phyloP scores from a whole-genome alignment of 2,329 filamentous ascomycete species.

The Fusarium anthophilum region DNA sequence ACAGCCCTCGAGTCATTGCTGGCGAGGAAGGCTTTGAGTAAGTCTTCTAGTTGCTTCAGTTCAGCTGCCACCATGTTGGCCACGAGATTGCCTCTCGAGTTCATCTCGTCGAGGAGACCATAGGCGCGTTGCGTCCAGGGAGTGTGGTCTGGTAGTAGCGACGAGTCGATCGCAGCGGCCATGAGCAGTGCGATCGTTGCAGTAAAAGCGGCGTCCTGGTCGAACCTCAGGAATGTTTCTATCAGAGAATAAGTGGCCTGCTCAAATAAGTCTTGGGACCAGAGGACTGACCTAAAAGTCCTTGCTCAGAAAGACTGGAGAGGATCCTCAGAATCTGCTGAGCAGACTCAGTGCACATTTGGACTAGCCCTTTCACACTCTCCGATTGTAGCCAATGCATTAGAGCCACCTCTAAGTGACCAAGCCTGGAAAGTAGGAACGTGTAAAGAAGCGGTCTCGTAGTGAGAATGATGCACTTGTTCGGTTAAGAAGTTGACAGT shows the following conservation, averaged over 20 bases:
- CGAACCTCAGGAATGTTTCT: constrained; percentile 27
- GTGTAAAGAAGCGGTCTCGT: constrained; percentile 34
- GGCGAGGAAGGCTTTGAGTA: constrained; percentile 6
- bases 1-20: neutral
- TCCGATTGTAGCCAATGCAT: constrained; percentile 37
- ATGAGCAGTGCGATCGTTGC: constrained; percentile 53
- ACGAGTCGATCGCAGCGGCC: constrained; percentile 49
- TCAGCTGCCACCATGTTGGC: constrained; percentile 49
- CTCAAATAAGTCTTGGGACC: accelerated
- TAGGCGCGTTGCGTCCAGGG: constrained; percentile 54
- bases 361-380: constrained; percentile 18
- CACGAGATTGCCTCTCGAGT: constrained; percentile 54
- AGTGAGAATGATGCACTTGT: constrained; percentile 33
- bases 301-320: constrained; percentile 27
- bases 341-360: constrained; percentile 22
- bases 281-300: constrained; percentile 10
- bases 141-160: constrained; percentile 46
- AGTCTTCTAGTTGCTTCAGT: constrained; percentile 17
- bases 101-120: constrained; percentile 57
- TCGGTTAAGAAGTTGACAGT: neutral
- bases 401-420: constrained; percentile 27
- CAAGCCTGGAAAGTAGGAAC: constrained; percentile 31
- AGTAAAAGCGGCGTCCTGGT: constrained; percentile 25
- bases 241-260: neutral
- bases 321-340: constrained; percentile 28